A percentile compares a stretch with the other conserved stretches of the same genome.
These are phyloP conservation scores for Lactarius evosmus DNA, from an alignment of 768 basidiomycete genomes.

Conservation along the genomic window DNA sequence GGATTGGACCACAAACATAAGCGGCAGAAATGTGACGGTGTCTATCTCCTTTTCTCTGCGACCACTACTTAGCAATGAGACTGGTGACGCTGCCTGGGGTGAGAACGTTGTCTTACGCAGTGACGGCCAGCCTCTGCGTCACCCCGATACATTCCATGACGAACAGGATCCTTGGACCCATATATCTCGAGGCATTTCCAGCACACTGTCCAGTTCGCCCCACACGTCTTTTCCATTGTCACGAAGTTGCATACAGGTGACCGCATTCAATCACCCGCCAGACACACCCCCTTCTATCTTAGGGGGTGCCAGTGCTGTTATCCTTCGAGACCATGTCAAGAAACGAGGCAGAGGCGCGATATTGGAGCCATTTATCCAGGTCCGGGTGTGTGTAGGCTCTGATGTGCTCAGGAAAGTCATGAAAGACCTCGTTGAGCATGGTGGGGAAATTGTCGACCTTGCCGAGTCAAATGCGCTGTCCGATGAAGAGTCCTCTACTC, in stretches of 20 bases:
- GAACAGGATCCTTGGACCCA: constrained; percentile 45
- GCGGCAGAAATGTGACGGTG: constrained; percentile 52
- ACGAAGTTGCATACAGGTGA: constrained; percentile 56
- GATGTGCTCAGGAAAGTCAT: constrained; percentile 72
- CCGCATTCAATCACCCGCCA: constrained; percentile 41
- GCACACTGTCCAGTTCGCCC: constrained; percentile 72
- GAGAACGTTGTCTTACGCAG: constrained; percentile 69
- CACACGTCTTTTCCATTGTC: constrained; percentile 73
- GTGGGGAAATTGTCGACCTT: constrained; percentile 75
- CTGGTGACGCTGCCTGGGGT: constrained; percentile 68
- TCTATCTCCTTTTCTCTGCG: constrained; percentile 54
- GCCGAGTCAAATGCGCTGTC: constrained; percentile 40
- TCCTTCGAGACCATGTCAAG: constrained; percentile 59
- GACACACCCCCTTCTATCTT: constrained; percentile 50
- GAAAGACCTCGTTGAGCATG: constrained; percentile 80
- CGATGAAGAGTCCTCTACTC: constrained; percentile 40
- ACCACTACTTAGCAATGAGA: constrained; percentile 51
- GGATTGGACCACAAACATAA: constrained; percentile 62
- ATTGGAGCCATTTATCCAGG: constrained; percentile 71
- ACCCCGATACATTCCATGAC: constrained; percentile 47
- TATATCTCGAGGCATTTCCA: constrained; percentile 67
- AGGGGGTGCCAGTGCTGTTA: constrained; percentile 59
- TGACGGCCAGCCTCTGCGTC: constrained; percentile 48
- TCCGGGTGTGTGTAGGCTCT: constrained; percentile 67
- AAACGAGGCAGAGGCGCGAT: constrained; percentile 67